Evolutionary conservation across 495 filamentous ascomycete species (phyloP), one percentile per base, ranked within the genome.

Genomic region (Acidomyces sp.): DNA sequence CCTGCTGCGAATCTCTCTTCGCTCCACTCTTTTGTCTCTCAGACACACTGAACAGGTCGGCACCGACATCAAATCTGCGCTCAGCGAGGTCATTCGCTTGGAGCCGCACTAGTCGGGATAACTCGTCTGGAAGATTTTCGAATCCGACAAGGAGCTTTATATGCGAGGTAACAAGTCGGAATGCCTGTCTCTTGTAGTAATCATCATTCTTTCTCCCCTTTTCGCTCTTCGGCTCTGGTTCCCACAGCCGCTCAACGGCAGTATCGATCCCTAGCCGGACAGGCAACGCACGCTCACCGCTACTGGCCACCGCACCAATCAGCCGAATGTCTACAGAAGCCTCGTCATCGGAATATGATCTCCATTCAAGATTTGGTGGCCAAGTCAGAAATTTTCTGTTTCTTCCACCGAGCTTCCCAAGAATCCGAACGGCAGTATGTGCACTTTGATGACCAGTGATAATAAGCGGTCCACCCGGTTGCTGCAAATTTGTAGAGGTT

Each of bases 351-450:
- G 85, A 75, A 51, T 78, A 96, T 41, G 81, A 67, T 54, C 84
- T 74, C 60, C 80, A 96, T 0, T 73, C 71, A 5, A 99, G 72
- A 24, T 75, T 71, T 1, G 85, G 79, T 6, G 88, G 81, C 36
- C 85, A 81, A 13, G 80, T 93, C 60, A 95, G 74, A 62, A 94
- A 99, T 54, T 87, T 92, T 9, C 92, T 63, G 49, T 99, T 99
- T 25, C 92, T 74, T 33, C 92, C 92, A 28, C 92, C 92, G 27
- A 99, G 72, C 59, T 99, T 99, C 9, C 92, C 92, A 2, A 99
- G 70, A 37, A 99, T 99, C n/a, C 92, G 70, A 75, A 96, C 92
- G 0, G 92, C 96, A 0, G 90, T 96, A 55, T 99, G 92, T 1
- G 92, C 78, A 56, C 94, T 85, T 56, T 93, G 92, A 53, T 99